Conservation (phyloP, 169 alveolate species). For the Theileria sp. region DNA sequence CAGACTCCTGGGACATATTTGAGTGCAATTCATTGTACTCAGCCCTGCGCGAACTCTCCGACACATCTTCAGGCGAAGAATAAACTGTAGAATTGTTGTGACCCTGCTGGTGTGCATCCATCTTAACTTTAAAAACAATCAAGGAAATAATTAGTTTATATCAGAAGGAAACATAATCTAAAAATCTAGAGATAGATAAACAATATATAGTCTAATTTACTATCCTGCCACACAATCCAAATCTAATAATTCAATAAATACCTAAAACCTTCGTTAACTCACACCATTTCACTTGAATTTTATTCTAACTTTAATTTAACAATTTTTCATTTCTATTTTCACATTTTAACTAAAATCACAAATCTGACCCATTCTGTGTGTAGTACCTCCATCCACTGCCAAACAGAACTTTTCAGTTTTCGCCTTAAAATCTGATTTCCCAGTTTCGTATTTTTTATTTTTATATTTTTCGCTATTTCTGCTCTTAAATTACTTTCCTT, state of each 20-base stretch:
- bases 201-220: not conserved
- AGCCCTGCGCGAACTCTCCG: slow-evolving; percentile 7
- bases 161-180: slow-evolving; percentile 9
- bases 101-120: slow-evolving; percentile 24
- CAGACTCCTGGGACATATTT: not conserved
- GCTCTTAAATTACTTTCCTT: not conserved
- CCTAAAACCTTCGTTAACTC: not conserved
- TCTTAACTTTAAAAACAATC: slow-evolving; percentile 3
- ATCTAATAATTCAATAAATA: not conserved
- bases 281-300: not conserved
- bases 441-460: not conserved
- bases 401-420: not conserved
- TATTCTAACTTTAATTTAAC: not conserved
- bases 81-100: not conserved
- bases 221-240: slow-evolving; percentile 1
- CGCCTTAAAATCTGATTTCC: not conserved
- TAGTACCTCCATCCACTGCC: slow-evolving; percentile 1
- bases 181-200: not conserved
- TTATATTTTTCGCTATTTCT: not conserved
- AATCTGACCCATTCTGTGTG: not conserved
- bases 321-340: not conserved
- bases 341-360: not conserved
- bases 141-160: not conserved
- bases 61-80: slow-evolving; percentile 4
- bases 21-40: not conserved